These are phyloP conservation scores for Sporothrix brunneoviolacea DNA, from an alignment of 2,329 filamentous ascomycete species.

Conservation along the genomic window DNA sequence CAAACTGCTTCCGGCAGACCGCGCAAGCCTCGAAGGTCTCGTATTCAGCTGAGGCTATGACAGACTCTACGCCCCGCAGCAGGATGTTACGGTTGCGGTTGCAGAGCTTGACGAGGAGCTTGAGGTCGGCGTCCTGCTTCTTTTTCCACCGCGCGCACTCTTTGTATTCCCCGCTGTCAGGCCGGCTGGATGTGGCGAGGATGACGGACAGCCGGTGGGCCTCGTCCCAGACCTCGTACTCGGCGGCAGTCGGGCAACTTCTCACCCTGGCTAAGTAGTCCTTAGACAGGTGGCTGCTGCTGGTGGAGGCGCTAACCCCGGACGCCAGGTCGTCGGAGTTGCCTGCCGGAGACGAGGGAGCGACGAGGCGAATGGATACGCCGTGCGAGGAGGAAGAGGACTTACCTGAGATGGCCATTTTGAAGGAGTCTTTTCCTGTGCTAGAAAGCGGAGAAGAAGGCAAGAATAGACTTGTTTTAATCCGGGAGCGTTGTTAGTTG, in stretches of 20 bases:
- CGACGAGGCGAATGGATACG: too few species aligned
- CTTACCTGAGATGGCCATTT: not conserved
- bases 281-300: too few species aligned
- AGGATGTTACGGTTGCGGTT: not conserved
- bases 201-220: slow-evolving; percentile 9
- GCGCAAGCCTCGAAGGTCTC: not conserved
- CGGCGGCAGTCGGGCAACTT: not conserved
- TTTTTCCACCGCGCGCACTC: too few species aligned
- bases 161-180: not conserved
- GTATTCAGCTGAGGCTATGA: too few species aligned
- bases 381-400: too few species aligned
- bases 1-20: too few species aligned
- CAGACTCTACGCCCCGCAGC: not conserved
- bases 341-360: too few species aligned
- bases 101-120: slow-evolving; percentile 10
- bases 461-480: too few species aligned
- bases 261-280: slow-evolving; percentile 1
- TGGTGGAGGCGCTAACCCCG: too few species aligned
- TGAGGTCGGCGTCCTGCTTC: not conserved
- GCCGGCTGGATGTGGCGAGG: not conserved
- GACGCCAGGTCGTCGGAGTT: too few species aligned
- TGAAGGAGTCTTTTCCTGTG: too few species aligned
- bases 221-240: slow-evolving; percentile 4
- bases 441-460: not conserved
- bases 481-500: too few species aligned